phyloP scores from a whole-genome alignment of 2,329 filamentous ascomycete species.

The Emydomyces testavorans region DNA sequence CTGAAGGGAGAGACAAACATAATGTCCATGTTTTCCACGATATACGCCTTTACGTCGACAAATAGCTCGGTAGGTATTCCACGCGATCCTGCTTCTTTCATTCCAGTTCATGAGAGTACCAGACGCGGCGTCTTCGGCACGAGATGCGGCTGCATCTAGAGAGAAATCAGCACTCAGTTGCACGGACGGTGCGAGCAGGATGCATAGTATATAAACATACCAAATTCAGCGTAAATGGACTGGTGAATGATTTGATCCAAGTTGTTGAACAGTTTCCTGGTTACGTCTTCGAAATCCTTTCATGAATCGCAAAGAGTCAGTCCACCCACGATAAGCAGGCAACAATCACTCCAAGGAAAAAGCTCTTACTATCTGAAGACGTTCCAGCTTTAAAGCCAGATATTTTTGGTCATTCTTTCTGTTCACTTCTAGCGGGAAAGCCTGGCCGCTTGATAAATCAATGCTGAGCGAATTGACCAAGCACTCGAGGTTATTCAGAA shows the following conservation, averaged over 20 bases:
- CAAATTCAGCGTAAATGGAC: not conserved
- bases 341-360: not conserved
- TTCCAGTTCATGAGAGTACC: not conserved
- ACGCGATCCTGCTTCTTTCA: slow-evolving; percentile 35
- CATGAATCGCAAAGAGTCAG: not conserved
- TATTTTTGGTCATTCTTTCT: not conserved
- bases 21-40: slow-evolving; percentile 27
- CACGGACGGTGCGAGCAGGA: not conserved
- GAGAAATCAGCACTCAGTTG: not conserved
- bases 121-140: not conserved
- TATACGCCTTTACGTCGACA: slow-evolving; percentile 42
- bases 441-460: not conserved
- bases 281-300: not conserved
- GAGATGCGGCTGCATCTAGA: not conserved
- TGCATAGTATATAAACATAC: not conserved
- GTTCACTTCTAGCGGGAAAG: not conserved
- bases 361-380: not conserved
- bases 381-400: not conserved
- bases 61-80: slow-evolving; percentile 46
- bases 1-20: slow-evolving; percentile 12
- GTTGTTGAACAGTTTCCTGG: not conserved
- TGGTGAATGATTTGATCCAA: not conserved
- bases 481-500: slow-evolving; percentile 43
- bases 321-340: not conserved
- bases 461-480: slow-evolving; percentile 41